Base-by-base conservation (phyloP, 768 basidiomycete genomes). In the Epithele typhae region DNA sequence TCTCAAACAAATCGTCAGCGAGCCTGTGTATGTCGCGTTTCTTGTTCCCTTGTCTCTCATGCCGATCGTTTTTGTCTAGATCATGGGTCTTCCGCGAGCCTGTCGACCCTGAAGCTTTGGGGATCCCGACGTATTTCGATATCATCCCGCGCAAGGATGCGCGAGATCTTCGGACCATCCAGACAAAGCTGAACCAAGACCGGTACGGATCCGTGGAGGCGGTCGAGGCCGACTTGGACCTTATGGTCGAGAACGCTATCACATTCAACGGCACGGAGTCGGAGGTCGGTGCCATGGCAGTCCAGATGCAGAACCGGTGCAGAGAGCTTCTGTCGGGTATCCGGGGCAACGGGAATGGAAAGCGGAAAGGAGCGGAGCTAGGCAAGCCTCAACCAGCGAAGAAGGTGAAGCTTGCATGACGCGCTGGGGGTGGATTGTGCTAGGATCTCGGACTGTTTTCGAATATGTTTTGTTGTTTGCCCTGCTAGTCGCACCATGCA, bases 211-310 rank as follows among this genome's bases (percentile, higher is more conserved):
- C 81, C 3, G 65, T 81, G 42, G 86, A 88, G 37, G 81, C 80
- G 2, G 83, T 95, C 58, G 86, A 90, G 60, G 85, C 82, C 2
- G 95, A 98, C 61, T 67, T 94, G 44, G 79, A 85, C 36, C 75
- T 94, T 35, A 95, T 98, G 92, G 66, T 91, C 48, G 69, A 78
- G 49, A 98, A 97, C 60, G 91, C 94, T 14, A 77, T 87, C 63
- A 78, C 75, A 43, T 98, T 96, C 75, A 98, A 98, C 55, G 87
- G 87, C 0, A 69, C 70, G 2, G 82, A 84, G 37, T 88, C 87
- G 3, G 85, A 89, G 47, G 87, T 91, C n/a, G 90, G 84, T 14
- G 60, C 68, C 35, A 67, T 85, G 32, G 77, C 87, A 7, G 57
- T 67, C n/a, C 57, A 62, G 24, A 59, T 84, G 39, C 70, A 69